Evolutionary conservation across 1,284 basidiomycete species (phyloP), one percentile per base, ranked within the genome.

Genomic region (Ganoderma leucocontextum): DNA sequence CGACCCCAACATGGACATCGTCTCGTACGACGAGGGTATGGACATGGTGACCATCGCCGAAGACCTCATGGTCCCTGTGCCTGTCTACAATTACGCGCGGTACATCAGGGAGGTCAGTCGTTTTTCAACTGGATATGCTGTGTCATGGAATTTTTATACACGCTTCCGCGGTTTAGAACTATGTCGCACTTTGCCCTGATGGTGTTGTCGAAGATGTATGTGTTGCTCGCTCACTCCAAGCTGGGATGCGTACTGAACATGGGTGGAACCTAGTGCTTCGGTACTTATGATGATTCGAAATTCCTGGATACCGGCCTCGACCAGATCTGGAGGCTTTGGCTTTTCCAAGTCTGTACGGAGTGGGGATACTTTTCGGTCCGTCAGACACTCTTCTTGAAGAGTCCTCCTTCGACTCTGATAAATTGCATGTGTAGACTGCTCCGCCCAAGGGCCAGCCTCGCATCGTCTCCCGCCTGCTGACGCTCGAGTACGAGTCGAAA

Each of bases 311-410:
- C 86, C 0, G 86, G 85, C 15, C 80, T 95, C 8, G 82, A 88
- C 67, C 86, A 94, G 77, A 86, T 85, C 0, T 97, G 95, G 95
- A 86, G 95, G 55, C 83, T 93, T 13, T 99, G 97, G 97, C 78
- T 86, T 2, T 99, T 96, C 86, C 96, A 98, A 80, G 90, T 92
- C 67, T 98, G 95, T 82, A 96, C 93, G 0, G 90, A 97, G 76
- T 98, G 96, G 96, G 97, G 96, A 1, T 98, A 96, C 80, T 96
- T 97, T 78, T 85, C 82, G 4, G 92, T 91, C 72, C 29, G 82
- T 75, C 4, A 2, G 4, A 3, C 19, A 33, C 38, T n/a, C 25
- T 35, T 44, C 15, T 52, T 49, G 10, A 17, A n/a, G 7, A 9
- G 5, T 1, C 52, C 2, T 2, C 22, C 13, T 8, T 33, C 17